phyloP scores from a whole-genome alignment of 345 rosid species.

The Viola odorata region DNA sequence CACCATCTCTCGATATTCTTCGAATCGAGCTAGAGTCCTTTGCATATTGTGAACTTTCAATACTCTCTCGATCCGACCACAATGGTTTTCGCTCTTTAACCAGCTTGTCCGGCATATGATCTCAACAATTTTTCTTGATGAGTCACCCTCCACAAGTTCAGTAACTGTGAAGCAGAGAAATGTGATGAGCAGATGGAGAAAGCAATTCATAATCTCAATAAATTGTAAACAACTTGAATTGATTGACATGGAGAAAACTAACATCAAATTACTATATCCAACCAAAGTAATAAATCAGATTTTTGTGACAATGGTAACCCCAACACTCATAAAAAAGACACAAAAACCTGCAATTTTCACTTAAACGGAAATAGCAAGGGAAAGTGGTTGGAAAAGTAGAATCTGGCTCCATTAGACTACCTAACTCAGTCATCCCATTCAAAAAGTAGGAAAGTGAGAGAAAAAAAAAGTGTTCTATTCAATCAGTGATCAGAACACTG shows the following conservation, averaged over 20 bases:
- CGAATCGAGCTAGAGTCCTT: slow-evolving; percentile 80
- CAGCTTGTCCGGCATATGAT: slow-evolving; percentile 90
- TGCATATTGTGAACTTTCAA: slow-evolving; percentile 96
- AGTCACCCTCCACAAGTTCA: slow-evolving; percentile 95
- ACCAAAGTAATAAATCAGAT: background rate
- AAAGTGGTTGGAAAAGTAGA: background rate
- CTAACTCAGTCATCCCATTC: background rate
- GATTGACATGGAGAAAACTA: background rate
- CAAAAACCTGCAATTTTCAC: too few relatives aligned
- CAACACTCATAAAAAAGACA: background rate
- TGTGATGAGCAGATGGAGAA: slow-evolving; percentile 11
- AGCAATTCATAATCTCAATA: slow-evolving; percentile 1
- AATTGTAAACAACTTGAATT: slow-evolving; percentile 1
- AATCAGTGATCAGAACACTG: slow-evolving; percentile 15
- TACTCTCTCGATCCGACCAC: slow-evolving; percentile 88
- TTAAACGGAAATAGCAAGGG: too few relatives aligned
- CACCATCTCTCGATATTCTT: slow-evolving; percentile 85
- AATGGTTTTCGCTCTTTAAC: slow-evolving; percentile 79
- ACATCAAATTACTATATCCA: background rate
- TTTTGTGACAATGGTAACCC: background rate
- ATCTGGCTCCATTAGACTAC: background rate
- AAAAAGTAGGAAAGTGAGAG: background rate
- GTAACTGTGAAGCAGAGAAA: slow-evolving; percentile 48
- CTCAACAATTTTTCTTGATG: slow-evolving; percentile 97
- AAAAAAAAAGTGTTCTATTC: slow-evolving; percentile 1